phyloP scores from a whole-genome alignment of 1,284 basidiomycete species.

The Anthracocystis walkeri region DNA sequence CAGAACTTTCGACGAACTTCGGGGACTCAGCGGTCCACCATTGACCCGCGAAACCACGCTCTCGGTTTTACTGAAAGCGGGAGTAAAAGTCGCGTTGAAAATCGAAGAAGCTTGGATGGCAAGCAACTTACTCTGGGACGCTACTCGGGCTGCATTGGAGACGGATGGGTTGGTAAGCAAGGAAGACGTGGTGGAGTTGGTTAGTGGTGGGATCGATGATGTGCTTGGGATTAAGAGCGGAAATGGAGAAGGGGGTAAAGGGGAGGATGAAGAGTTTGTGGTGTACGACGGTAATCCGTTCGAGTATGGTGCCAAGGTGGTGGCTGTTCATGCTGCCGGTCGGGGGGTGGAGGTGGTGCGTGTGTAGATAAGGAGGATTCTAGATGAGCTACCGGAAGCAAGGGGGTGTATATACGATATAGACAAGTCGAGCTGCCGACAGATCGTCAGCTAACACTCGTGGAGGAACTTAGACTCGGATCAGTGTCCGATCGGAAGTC shows the following conservation, averaged over 20 bases:
- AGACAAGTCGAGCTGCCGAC: too few species aligned
- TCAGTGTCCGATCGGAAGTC: background rate
- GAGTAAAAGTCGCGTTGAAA: slow-evolving; percentile 81
- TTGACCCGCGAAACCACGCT: slow-evolving; percentile 77
- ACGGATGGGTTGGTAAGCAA: slow-evolving; percentile 70
- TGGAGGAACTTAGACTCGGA: too few species aligned
- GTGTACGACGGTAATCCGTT: slow-evolving; percentile 75
- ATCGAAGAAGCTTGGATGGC: slow-evolving; percentile 75
- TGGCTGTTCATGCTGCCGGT: slow-evolving; percentile 71
- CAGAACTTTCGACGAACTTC: slow-evolving; percentile 77
- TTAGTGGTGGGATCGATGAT: slow-evolving; percentile 76
- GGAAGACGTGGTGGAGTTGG: slow-evolving; percentile 75
- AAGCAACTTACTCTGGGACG: slow-evolving; percentile 78
- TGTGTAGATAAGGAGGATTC: slow-evolving; percentile 12
- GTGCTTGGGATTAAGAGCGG: slow-evolving; percentile 73
- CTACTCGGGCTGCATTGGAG: slow-evolving; percentile 63
- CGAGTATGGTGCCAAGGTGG: slow-evolving; percentile 75
- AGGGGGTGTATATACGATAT: background rate
- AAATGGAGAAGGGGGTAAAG: background rate
- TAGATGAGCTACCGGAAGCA: too few species aligned
- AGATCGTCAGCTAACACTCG: too few species aligned
- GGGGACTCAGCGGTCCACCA: slow-evolving; percentile 81
- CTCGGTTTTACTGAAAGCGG: slow-evolving; percentile 76
- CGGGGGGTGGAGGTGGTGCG: slow-evolving; percentile 43
- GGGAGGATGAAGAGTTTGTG: slow-evolving; percentile 74